Conservation (phyloP, 768 basidiomycete species). For the Arthromyces matolae region DNA sequence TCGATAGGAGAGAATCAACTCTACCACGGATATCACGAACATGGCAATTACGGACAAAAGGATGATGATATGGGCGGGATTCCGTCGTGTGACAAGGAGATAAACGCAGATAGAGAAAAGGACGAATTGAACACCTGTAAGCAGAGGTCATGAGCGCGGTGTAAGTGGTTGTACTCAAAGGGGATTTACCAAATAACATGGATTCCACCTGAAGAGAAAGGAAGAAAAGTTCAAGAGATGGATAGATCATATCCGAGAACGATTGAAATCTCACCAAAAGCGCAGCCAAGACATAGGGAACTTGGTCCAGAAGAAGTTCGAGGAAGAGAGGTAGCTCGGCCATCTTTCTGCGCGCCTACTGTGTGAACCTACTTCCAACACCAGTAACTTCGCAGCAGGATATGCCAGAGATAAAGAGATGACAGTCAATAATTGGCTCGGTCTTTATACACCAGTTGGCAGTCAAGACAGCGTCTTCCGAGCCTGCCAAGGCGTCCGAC, state of each 20-base stretch:
- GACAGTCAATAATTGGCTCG: too few species aligned
- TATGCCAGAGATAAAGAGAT: not conserved
- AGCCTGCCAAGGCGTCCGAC: too few species aligned
- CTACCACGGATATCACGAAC: constrained; percentile 32
- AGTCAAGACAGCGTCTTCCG: too few species aligned
- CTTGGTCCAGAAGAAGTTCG: not conserved
- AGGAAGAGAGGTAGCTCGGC: not conserved
- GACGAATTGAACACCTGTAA: constrained; percentile 31
- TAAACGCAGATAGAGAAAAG: constrained; percentile 33
- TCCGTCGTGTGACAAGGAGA: constrained; percentile 27
- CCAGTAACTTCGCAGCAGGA: not conserved
- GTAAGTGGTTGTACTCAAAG: not conserved
- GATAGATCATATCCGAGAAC: not conserved
- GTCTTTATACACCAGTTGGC: too few species aligned
- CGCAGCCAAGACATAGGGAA: constrained; percentile 2
- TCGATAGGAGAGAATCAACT: constrained; percentile 31
- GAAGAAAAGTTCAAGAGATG: not conserved
- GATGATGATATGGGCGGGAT: constrained; percentile 25
- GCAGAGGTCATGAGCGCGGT: not conserved
- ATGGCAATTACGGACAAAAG: constrained; percentile 30
- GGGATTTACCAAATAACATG: constrained; percentile 11
- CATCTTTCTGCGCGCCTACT: not conserved
- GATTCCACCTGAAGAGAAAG: constrained; percentile 7
- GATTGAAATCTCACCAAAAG: not conserved
- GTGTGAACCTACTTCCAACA: not conserved